Percentiles rank a stretch among this genome's conserved stretches.
Evolutionary conservation across 83 land plant species (phyloP).

Genomic region (Picea mariana): DNA sequence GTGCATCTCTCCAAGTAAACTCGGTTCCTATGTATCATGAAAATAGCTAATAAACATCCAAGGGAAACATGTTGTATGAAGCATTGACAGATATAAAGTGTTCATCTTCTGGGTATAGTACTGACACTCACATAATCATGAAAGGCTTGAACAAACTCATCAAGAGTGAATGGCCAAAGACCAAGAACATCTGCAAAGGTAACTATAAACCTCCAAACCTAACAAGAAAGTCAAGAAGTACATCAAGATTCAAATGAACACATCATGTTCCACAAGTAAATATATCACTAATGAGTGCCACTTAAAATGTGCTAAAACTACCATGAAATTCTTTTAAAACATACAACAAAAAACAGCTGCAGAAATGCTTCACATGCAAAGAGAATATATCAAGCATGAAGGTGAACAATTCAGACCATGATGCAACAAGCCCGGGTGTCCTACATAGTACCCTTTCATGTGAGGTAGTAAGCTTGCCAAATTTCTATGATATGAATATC

Average conservation of each 20-base stretch:
- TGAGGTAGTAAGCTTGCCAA: background rate
- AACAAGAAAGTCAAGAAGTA: constrained; percentile 8
- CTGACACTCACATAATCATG: constrained; percentile 89
- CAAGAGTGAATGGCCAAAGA: constrained; percentile 98
- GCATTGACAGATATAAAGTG: background rate
- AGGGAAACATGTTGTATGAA: background rate
- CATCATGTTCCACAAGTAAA: background rate
- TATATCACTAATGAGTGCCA: background rate
- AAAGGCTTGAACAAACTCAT: constrained; percentile 95
- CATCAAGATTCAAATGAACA: background rate
- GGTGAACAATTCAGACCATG: background rate
- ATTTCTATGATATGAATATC: background rate
- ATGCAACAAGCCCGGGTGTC: background rate
- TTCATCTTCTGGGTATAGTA: background rate
- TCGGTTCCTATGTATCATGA: constrained; percentile 64
- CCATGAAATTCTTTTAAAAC: background rate
- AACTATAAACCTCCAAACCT: constrained; percentile 96
- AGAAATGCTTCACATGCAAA: background rate
- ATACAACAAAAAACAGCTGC: background rate
- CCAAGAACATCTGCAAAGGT: constrained; percentile 93
- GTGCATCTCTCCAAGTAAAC: constrained; percentile 88
- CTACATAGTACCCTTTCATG: background rate
- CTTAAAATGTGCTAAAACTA: background rate
- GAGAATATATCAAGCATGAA: background rate
- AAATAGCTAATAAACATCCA: constrained; percentile 15